Evolutionary conservation across 202 grass and related monocot species (phyloP), one percentile per base, ranked within the genome.

Genomic region (Bolboschoenoplectus hybrid): DNA sequence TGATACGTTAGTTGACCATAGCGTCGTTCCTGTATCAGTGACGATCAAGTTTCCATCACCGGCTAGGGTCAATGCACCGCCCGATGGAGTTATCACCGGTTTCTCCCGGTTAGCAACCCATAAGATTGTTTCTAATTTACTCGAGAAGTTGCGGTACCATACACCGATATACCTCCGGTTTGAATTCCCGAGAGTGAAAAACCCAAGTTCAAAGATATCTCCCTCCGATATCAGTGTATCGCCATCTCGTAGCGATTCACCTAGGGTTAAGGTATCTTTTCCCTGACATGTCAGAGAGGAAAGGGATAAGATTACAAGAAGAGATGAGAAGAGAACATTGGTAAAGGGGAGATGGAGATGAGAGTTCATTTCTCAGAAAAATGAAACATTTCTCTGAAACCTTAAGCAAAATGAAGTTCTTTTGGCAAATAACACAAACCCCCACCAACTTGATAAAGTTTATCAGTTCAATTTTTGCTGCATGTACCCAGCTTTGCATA

Each of bases 41-140:
- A 95, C 80, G 64, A 83, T 88, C 6, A 95, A 70, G 8, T 93
- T 88, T 6, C 93, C 93, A 63, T 63, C 68, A 26, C 3, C n/a
- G 36, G 87, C 80, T 51, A 95, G 39, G 63, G 63, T 78, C 35
- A 92, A 86, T 63, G 87, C 71, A 83, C 91, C 76, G 0, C 64
- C 26, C 1, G 86, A 62, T 17, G 53, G 5, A 8, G 71, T 88
- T 53, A 51, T 81, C 5, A 93, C 62, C 0, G 91, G 91, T 40
- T 85, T 76, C 53, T 91, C 76, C 75, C 93, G 89, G 91, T 93
- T 96, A 67, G 89, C 93, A n/a, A 96, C 88, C 93, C 93, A 96
- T 17, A 80, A 86, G 34, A 84, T 88, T 43, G 91, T 96, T 87
- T 81, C 84, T 52, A 75, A 75, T 52, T 75, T 75, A 62, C 80